Conservation (phyloP, 2,329 filamentous ascomycete genomes). For the Colletotrichum musae region DNA sequence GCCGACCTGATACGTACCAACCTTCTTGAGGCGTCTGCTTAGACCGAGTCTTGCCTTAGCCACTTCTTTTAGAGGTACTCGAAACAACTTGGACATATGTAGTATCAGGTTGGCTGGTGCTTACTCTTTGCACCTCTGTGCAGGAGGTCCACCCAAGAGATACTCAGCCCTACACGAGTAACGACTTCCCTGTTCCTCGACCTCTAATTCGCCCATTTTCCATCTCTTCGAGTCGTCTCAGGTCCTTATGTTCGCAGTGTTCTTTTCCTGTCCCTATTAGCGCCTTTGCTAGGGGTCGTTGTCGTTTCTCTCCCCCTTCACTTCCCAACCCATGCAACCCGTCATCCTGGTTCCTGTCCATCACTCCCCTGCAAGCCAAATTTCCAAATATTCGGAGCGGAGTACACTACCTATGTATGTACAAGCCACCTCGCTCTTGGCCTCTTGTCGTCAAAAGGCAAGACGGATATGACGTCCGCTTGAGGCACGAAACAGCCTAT, state of each 20-base stretch:
- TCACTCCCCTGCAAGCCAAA: neutral
- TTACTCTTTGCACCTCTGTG: conserved; percentile 30
- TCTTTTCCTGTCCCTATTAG: conserved; percentile 36
- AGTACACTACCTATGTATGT: neutral
- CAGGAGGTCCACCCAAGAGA: conserved; percentile 1
- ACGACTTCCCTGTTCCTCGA: conserved; percentile 13
- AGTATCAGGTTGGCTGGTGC: conserved; percentile 29
- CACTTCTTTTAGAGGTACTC: too few species aligned
- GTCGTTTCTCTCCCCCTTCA: neutral
- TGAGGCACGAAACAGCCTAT: conserved; percentile 23
- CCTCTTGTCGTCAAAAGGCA: conserved; percentile 23
- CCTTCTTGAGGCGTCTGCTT: conserved; percentile 7
- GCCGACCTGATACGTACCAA: conserved; percentile 33
- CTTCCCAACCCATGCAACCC: conserved; percentile 33
- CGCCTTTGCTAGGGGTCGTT: neutral
- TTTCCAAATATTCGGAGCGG: conserved; percentile 21
- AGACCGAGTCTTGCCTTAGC: conserved; percentile 1
- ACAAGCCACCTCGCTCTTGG: conserved; percentile 35
- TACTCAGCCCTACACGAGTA: conserved; percentile 36
- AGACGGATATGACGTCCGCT: conserved; percentile 17
- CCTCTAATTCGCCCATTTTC: conserved; percentile 24
- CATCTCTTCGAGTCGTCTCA: neutral
- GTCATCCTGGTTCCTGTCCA: conserved; percentile 33
- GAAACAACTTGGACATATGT: too few species aligned
- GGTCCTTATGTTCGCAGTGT: neutral